A percentile compares a stretch with the other conserved stretches of the same genome.
Evolutionary conservation across 1,139 yeast genomes (phyloP).

Genomic region (Saccharomyces hybrid): DNA sequence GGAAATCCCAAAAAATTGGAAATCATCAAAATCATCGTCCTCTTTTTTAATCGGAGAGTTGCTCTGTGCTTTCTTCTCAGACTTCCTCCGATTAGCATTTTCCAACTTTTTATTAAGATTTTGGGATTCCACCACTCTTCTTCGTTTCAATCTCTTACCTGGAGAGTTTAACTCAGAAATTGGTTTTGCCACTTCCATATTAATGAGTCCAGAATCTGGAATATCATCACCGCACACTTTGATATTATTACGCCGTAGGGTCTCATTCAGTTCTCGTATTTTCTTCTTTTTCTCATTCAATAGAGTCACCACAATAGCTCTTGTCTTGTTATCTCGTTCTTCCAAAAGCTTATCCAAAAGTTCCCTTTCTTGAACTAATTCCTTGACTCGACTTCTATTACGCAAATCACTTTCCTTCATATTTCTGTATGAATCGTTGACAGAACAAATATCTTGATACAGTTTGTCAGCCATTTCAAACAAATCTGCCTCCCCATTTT

Average conservation of each 20-base stretch:
- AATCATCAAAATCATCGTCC: constrained; percentile 11
- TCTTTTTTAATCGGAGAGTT: background rate
- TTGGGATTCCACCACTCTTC: background rate
- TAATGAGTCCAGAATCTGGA: constrained; percentile 18
- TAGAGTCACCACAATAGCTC: constrained; percentile 16
- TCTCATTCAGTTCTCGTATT: constrained; percentile 15
- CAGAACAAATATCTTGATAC: constrained; percentile 10
- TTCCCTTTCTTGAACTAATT: constrained; percentile 9
- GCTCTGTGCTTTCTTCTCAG: background rate
- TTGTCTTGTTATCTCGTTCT: constrained; percentile 20
- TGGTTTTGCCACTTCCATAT: constrained; percentile 14
- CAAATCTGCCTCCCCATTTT: constrained; percentile 20
- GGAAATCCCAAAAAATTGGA: constrained; percentile 12
- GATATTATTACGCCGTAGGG: background rate
- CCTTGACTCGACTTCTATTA: constrained; percentile 5
- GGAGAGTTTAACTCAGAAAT: constrained; percentile 24
- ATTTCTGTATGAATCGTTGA: constrained; percentile 11
- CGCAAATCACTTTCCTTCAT: background rate
- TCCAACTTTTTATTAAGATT: background rate
- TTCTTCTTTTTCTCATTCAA: constrained; percentile 26
- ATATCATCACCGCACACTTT: constrained; percentile 5
- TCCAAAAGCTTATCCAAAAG: constrained; percentile 11
- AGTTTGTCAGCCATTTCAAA: constrained; percentile 18
- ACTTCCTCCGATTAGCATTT: background rate
- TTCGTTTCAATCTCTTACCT: constrained; percentile 16